Conservation (phyloP, 768 basidiomycete genomes). For the Strobilomyces dryophilus region DNA sequence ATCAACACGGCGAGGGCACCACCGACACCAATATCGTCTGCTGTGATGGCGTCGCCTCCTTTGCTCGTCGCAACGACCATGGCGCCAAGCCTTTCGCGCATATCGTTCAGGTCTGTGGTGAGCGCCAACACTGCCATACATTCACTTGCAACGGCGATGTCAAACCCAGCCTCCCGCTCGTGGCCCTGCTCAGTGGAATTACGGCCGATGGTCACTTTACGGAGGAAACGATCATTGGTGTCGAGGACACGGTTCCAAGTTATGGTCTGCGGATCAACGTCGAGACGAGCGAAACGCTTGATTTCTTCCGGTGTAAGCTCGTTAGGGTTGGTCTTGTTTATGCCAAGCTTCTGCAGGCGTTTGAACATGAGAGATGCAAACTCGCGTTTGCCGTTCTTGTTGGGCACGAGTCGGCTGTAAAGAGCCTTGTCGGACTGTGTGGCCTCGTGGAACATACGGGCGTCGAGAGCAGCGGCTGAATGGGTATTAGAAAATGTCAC, state of each 20-base stretch:
- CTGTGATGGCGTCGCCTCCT: conserved; percentile 86
- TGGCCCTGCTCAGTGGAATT: conserved; percentile 86
- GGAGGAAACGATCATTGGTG: conserved; percentile 94
- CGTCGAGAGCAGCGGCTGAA: conserved; percentile 90
- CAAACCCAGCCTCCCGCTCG: conserved; percentile 87
- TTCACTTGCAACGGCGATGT: conserved; percentile 96
- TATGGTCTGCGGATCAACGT: conserved; percentile 86
- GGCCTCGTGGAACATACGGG: conserved; percentile 95
- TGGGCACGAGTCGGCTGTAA: conserved; percentile 86
- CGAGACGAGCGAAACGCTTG: conserved; percentile 83
- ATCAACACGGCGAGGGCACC: conserved; percentile 95
- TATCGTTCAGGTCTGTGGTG: conserved; percentile 82
- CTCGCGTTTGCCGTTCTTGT: conserved; percentile 90
- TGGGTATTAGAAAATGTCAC: conserved; percentile 1
- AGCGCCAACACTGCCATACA: conserved; percentile 97
- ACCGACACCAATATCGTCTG: conserved; percentile 93
- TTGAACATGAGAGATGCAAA: conserved; percentile 97
- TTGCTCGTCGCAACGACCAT: conserved; percentile 98
- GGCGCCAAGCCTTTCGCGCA: conserved; percentile 86
- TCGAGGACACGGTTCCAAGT: conserved; percentile 98
- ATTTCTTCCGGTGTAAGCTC: conserved; percentile 92
- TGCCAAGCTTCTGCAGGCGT: conserved; percentile 91
- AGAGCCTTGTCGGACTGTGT: conserved; percentile 95
- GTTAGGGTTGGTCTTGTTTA: conserved; percentile 89
- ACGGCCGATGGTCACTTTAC: conserved; percentile 91